Evolutionary conservation across 805 yeast genomes (phyloP), one percentile per base, ranked within the genome.

Genomic region (Saccharomyces kudriavzevii): DNA sequence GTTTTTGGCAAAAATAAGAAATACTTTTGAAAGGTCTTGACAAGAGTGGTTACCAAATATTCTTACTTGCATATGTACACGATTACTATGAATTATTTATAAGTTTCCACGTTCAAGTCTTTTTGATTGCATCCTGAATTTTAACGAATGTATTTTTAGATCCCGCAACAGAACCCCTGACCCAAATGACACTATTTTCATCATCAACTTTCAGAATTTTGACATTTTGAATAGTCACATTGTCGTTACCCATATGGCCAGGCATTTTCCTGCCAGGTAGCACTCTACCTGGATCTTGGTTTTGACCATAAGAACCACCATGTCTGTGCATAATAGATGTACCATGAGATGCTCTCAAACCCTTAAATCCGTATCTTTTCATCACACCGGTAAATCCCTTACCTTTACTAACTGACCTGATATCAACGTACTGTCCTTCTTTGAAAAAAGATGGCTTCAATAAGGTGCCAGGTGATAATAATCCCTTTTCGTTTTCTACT

Each of bases 251-350:
- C 94, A 91, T 85, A 70, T 88, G 87, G 59, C 99, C 99, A 40
- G 98, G 96, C 99, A 94, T 92, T 73, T 90, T 92, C 75, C 89
- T 91, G 25, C 97, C 98, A 14, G 97, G 98, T 57, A 90, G 76
- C 51, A 90, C 89, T 76, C 99, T 87, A 65, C 96, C 97, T 13
- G 99, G 99, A 57, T 89, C 86, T 60, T 94, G 96, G 66, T 88
- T 87, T 70, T 85, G 89, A 81, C 99, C 99, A 63, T 87, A 90
- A 30, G 97, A 91, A 80, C 99, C 99, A 64, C 96, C 96, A 54
- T 90, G 84, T 79, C 99, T 86, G 70, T 94, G 98, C 40, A 92
- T 85, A 49, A 80, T 76, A 28, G 99, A 89, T 26, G 88, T 91
- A 86, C 99, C 99, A 71, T 94, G 99, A 1, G 97, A 78, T 5